phyloP scores from a whole-genome alignment of 257 asterid species.

The Solanum medicagineum region DNA sequence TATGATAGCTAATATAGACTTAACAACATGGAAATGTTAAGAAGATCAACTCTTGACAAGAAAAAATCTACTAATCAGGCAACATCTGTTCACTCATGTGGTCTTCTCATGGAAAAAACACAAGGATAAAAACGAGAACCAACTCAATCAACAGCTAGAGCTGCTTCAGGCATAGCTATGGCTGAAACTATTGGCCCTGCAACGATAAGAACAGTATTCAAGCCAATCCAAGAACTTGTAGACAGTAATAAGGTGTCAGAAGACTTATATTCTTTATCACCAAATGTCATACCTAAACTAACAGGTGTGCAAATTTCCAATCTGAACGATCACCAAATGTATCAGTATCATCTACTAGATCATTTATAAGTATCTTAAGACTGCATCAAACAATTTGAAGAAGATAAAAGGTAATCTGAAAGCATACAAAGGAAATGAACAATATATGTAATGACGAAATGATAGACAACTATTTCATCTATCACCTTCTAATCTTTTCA shows the following conservation, averaged over 20 bases:
- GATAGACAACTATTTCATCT: background rate
- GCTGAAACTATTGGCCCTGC: background rate
- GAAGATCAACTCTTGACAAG: background rate
- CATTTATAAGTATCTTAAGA: background rate
- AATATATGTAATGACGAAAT: background rate
- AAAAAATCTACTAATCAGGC: background rate
- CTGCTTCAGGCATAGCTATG: background rate
- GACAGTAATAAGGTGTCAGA: too few relatives aligned
- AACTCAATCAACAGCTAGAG: background rate
- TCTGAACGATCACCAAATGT: too few relatives aligned
- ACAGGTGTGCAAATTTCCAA: too few relatives aligned
- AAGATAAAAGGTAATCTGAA: background rate
- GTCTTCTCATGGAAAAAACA: background rate
- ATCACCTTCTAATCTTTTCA: background rate
- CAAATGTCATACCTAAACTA: too few relatives aligned
- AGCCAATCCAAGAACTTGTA: too few relatives aligned
- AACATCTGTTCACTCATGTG: background rate
- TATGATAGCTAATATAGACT: background rate
- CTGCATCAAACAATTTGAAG: background rate
- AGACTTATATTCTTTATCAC: too few relatives aligned
- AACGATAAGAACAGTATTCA: background rate
- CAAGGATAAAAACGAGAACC: background rate
- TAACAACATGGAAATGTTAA: background rate
- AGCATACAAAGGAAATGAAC: background rate
- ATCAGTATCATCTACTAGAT: background rate